These are phyloP conservation scores for Phyllosticta citriasiana DNA, from an alignment of 2,329 filamentous ascomycete genomes.

Conservation along the genomic window DNA sequence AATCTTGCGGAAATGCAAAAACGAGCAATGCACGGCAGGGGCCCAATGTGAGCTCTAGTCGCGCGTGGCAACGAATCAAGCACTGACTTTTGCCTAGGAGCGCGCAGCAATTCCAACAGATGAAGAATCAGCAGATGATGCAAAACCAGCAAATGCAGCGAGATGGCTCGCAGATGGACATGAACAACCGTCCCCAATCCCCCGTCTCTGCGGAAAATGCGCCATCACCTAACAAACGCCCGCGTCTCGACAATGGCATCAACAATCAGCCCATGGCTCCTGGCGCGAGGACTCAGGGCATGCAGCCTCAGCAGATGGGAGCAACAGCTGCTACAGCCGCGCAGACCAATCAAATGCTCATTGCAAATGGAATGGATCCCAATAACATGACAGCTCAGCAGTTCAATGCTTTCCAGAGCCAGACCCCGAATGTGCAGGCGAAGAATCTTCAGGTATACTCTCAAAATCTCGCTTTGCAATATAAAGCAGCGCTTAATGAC, in stretches of 20 bases:
- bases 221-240: constrained; percentile 84
- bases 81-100: constrained; percentile 30
- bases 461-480: constrained; percentile 72
- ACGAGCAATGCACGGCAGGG: constrained; percentile 69
- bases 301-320: constrained; percentile 59
- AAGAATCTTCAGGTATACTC: constrained; percentile 85
- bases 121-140: constrained; percentile 46
- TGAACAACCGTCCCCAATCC: constrained; percentile 66
- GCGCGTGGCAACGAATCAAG: neutral
- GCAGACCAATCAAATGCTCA: constrained; percentile 51
- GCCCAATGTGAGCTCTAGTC: constrained; percentile 50
- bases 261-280: constrained; percentile 70
- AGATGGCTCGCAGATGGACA: constrained; percentile 78
- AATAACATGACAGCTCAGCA: constrained; percentile 63
- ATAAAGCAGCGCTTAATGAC: constrained; percentile 69
- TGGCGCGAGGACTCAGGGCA: constrained; percentile 61
- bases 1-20: constrained; percentile 54
- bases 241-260: constrained; percentile 67
- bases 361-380: constrained; percentile 65
- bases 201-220: constrained; percentile 78
- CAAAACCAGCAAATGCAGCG: constrained; percentile 71
- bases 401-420: constrained; percentile 54
- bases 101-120: constrained; percentile 58
- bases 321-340: constrained; percentile 38
- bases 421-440: constrained; percentile 52